phyloP scores from a whole-genome alignment of 768 basidiomycete genomes.

The Boletus subparvulus region DNA sequence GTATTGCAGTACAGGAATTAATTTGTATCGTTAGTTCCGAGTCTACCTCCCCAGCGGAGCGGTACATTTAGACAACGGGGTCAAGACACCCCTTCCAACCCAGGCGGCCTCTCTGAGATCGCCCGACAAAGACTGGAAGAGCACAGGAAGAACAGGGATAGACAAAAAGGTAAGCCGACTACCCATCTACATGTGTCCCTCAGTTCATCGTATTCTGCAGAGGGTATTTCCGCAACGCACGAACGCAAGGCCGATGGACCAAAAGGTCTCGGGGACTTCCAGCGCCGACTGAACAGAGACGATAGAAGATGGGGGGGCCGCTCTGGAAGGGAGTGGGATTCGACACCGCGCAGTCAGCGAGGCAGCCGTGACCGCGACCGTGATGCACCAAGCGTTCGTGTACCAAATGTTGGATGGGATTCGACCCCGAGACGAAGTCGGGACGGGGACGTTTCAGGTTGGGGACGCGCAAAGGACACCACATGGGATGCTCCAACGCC shows the following conservation, averaged over 20 bases:
- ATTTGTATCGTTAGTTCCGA: constrained; percentile 59
- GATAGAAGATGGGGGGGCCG: constrained; percentile 47
- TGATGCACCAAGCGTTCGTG: constrained; percentile 80
- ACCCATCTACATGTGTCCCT: background rate
- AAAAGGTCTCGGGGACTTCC: constrained; percentile 88
- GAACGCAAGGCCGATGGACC: constrained; percentile 58
- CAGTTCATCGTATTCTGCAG: constrained; percentile 34
- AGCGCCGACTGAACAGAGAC: constrained; percentile 86
- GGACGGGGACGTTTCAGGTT: constrained; percentile 58
- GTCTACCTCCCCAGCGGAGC: constrained; percentile 57
- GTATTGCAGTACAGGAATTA: background rate
- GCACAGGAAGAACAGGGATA: constrained; percentile 65
- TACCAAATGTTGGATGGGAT: constrained; percentile 93
- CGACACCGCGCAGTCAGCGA: constrained; percentile 61
- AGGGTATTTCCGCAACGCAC: constrained; percentile 67
- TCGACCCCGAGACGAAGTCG: constrained; percentile 72
- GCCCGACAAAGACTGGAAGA: constrained; percentile 77
- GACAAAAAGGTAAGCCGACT: constrained; percentile 53
- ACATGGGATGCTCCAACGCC: constrained; percentile 89
- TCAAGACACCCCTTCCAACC: constrained; percentile 92
- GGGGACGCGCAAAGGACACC: constrained; percentile 54
- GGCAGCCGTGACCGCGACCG: constrained; percentile 38
- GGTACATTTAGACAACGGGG: constrained; percentile 70
- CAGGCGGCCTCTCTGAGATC: constrained; percentile 80
- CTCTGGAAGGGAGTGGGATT: constrained; percentile 49